Percentiles rank a stretch among this genome's conserved stretches.
Evolutionary conservation across 306 rosid species (phyloP).

Genomic region (Trifolium subterraneum): DNA sequence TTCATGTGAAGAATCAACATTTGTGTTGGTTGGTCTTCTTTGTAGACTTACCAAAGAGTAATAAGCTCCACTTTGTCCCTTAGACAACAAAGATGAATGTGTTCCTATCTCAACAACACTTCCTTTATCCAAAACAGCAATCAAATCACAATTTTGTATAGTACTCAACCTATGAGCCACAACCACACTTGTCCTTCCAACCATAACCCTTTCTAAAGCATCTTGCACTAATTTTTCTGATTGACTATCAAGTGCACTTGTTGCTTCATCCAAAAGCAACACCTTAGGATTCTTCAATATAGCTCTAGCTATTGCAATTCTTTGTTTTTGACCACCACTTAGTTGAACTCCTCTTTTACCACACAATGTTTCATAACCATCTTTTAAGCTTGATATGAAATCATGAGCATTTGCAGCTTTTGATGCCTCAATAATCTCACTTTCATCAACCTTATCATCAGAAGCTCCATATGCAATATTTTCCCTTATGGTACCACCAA

Average conservation of each 20-base stretch:
- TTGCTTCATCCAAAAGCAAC: neutral
- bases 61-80: neutral
- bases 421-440: conserved; percentile 70
- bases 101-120: neutral
- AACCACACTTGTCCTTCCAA: conserved; percentile 88
- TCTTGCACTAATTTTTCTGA: conserved; percentile 86
- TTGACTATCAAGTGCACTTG: conserved; percentile 54
- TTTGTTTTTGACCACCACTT: conserved; percentile 63
- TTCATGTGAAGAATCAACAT: neutral
- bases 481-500: conserved; percentile 74
- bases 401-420: conserved; percentile 83
- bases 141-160: neutral
- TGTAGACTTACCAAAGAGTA: neutral
- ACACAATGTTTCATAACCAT: conserved; percentile 75
- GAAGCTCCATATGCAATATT: conserved; percentile 71
- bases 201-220: conserved; percentile 80
- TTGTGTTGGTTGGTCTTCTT: neutral
- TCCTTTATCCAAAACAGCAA: neutral
- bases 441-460: conserved; percentile 49
- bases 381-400: conserved; percentile 70
- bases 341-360: conserved; percentile 44
- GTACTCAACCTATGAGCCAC: conserved; percentile 72
- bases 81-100: neutral
- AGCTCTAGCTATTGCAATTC: neutral
- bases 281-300: neutral